phyloP scores from a whole-genome alignment of 2,329 filamentous ascomycete genomes.

The Paraphoma sp. region DNA sequence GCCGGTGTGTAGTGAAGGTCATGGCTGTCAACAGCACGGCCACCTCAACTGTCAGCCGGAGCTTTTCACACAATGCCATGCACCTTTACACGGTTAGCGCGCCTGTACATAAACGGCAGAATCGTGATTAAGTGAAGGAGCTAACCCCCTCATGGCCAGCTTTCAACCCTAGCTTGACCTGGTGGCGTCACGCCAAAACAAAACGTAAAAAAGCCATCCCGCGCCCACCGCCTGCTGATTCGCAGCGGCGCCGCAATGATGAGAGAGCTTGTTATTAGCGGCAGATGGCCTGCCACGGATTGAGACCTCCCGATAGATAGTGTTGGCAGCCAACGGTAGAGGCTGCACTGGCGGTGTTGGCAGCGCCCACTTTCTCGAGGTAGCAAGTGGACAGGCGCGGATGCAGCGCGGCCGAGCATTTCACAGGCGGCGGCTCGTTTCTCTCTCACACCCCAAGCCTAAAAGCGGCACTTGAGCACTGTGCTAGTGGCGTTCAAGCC shows the following conservation, averaged over 20 bases:
- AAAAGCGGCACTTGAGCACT: constrained; percentile 38
- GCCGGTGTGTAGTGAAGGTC: background rate
- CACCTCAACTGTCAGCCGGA: constrained; percentile 8
- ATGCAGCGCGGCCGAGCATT: constrained; percentile 21
- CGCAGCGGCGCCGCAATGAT: constrained; percentile 27
- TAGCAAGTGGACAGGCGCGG: constrained; percentile 14
- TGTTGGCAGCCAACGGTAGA: constrained; percentile 14
- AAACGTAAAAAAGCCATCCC: constrained; percentile 34
- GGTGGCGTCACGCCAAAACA: constrained; percentile 33
- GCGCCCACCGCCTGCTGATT: constrained; percentile 34
- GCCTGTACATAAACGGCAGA: constrained; percentile 17
- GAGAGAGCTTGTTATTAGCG: constrained; percentile 19
- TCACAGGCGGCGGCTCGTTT: background rate
- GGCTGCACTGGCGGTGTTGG: constrained; percentile 12
- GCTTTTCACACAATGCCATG: constrained; percentile 9
- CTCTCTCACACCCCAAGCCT: constrained; percentile 27
- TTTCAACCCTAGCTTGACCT: constrained; percentile 11
- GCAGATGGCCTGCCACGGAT: constrained; percentile 21
- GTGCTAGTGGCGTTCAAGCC: constrained; percentile 28
- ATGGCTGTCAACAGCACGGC: constrained; percentile 12
- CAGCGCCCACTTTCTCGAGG: constrained; percentile 2
- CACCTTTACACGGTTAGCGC: constrained; percentile 15
- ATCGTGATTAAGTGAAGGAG: background rate
- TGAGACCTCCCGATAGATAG: constrained; percentile 22
- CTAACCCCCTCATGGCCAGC: constrained; percentile 12